Evolutionary conservation across 1,284 basidiomycete species (phyloP), one percentile per base, ranked within the genome.

Genomic region (Ustilago vetiveriae): DNA sequence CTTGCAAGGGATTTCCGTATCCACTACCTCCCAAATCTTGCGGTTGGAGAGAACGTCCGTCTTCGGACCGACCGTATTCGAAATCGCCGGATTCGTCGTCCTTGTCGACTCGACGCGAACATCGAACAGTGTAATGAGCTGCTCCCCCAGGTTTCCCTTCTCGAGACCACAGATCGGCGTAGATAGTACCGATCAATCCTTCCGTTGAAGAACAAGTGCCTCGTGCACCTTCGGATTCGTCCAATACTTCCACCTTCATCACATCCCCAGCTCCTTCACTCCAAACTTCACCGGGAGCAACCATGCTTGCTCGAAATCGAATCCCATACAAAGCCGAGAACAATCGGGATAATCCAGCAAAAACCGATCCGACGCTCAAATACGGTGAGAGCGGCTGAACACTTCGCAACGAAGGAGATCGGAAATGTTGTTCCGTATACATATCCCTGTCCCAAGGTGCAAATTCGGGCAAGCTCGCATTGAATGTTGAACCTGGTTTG

Each of bases 71-170:
- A n/a, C 82, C 62, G 13, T 81, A 73, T 8, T 49, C 77, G 11
- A 87, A 83, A 81, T 98, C 94, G 0, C 87, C 87, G 0, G 77
- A 81, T 50, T 87, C 85, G 79, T 97, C 92, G 75, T 98, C 95
- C 63, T 94, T 88, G 75, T 98, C 94, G 1, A 91, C 90, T 44
- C 95, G 85, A 37, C 95, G 85, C 2, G 93, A 96, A 83, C 96
- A 98, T 10, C 94, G 88, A 10, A 98, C 93, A 3, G 95, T 98
- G 82, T 97, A 98, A 82, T 98, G 95, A 1, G 95, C 96, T 1
- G 96, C 94, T 13, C 92, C 92, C 37, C 88, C 87, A 3, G 92
- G 88, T 83, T 98, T 98, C 8, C 92, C 92, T 33, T 86, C 84
- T 27, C 95, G 85, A 9, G 89, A 87, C 82, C 93, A 97, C 22